These are phyloP conservation scores for Kalaharituber pfeilii DNA, from an alignment of 2,329 filamentous ascomycete species.

Conservation along the genomic window DNA sequence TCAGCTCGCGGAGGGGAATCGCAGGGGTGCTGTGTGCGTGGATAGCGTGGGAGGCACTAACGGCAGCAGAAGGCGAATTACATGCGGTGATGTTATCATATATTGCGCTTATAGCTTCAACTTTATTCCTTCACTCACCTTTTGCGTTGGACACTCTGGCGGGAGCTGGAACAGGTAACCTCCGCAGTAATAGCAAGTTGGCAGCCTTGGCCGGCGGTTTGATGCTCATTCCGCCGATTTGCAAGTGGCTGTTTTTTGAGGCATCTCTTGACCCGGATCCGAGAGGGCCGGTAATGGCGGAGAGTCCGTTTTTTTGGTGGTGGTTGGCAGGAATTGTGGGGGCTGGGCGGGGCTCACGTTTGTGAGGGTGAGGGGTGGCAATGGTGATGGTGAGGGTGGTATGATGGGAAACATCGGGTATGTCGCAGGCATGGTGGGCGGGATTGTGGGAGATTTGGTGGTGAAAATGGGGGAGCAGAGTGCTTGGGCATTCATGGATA, in stretches of 20 bases:
- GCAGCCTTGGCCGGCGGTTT: not conserved
- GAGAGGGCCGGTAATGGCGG: not conserved
- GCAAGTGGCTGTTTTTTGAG: not conserved
- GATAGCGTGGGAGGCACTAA: not conserved
- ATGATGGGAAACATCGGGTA: not conserved
- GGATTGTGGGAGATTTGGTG: conserved; percentile 18
- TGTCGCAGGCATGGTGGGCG: not conserved
- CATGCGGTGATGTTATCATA: not conserved
- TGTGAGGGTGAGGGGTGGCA: not conserved
- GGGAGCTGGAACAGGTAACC: not conserved
- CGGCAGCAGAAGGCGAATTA: not conserved
- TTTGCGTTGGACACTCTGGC: not conserved
- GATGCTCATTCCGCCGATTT: not conserved
- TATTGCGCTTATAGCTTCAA: not conserved
- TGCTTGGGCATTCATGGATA: conserved; percentile 20
- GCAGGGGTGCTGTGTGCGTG: not conserved
- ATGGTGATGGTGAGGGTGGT: not conserved
- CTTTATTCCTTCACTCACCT: not conserved
- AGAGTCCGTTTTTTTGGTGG: not conserved
- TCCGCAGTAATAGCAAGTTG: not conserved
- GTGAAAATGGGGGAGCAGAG: not conserved
- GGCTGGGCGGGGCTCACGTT: not conserved
- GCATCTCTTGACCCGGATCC: not conserved
- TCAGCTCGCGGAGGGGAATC: not conserved
- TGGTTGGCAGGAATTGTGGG: not conserved